Evolutionary conservation across 225 moss, liverwort and hornwort genomes (phyloP), one percentile per base, ranked within the genome.

Genomic region (Rhytidiadelphus loreus): DNA sequence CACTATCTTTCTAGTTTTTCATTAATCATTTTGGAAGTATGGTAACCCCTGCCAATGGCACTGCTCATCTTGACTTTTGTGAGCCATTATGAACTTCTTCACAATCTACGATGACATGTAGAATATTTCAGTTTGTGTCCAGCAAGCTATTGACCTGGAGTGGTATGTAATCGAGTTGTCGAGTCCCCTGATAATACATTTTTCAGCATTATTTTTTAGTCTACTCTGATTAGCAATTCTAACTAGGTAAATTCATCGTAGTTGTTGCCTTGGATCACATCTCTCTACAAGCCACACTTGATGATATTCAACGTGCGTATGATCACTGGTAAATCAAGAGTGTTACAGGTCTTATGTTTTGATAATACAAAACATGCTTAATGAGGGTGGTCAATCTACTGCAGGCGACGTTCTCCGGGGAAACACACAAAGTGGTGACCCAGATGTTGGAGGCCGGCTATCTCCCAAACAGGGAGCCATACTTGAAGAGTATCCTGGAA

Each of bases 371-470:
- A 70, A 35, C 87, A 59, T 85, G 77, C 33, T 77, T 33, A 71
- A 61, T 61, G 83, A 88, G 72, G 78, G 70, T 81, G 86, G 84
- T 87, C 57, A 84, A 68, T 68, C 28, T 86, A 57, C 63, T 77
- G 62, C 90, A 92, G 92, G 92, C 85, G 41, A 92, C 92, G 17
- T 92, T 92, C 76, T 94, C 93, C 22, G 95, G 93, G 11, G 88
- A 91, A 66, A 89, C 93, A 65, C 94, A 95, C 85, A 82, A 80
- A 82, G 92, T 86, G 69, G 88, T 91, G 71, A 93, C 90, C 76
- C 66, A 88, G 81, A 91, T 97, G 97, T 90, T 97, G 55, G 92
- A 86, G 81, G 90, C 92, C 83, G 96, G 96, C 24, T 97, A 93
- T 86, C 88, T 89, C 50, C 94, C 95, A 56, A 61, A 88, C 33